Evolutionary conservation across 768 basidiomycete species (phyloP).

Genomic region (Termitomyces eurrhizus): DNA sequence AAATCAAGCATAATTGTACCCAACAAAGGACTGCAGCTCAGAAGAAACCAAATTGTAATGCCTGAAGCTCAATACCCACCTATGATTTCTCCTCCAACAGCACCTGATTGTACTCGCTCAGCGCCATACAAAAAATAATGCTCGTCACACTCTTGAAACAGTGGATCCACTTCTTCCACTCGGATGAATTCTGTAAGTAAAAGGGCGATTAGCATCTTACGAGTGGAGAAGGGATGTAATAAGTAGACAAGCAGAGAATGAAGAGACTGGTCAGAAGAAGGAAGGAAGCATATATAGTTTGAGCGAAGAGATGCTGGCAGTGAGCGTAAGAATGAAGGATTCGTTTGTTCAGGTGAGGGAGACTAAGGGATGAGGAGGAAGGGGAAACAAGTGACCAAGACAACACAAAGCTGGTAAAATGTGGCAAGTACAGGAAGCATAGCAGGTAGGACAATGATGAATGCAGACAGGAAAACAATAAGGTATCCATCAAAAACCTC

Average conservation of each 20-base stretch:
- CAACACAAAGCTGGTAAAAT: not conserved
- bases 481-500: constrained; percentile 61
- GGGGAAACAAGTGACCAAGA: not conserved
- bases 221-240: not conserved
- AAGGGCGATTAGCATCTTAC: not conserved
- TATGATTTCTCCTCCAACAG: constrained; percentile 65
- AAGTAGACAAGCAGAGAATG: not conserved
- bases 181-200: constrained; percentile 28
- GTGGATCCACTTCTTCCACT: too few species aligned
- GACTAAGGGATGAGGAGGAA: too few species aligned
- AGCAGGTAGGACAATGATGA: not conserved
- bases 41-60: not conserved
- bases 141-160: too few species aligned
- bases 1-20: too few species aligned
- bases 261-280: too few species aligned
- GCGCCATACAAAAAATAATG: too few species aligned
- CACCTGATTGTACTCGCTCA: constrained; percentile 66
- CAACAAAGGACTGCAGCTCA: not conserved
- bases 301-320: too few species aligned
- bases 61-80: constrained; percentile 29
- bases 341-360: not conserved
- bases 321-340: not conserved
- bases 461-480: constrained; percentile 28
- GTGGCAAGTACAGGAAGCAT: not conserved
- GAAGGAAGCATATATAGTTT: too few species aligned